Percentiles rank a stretch among this genome's conserved stretches.
Conservation (phyloP, 306 rosid genomes). For the Phaseolus lunatus region DNA sequence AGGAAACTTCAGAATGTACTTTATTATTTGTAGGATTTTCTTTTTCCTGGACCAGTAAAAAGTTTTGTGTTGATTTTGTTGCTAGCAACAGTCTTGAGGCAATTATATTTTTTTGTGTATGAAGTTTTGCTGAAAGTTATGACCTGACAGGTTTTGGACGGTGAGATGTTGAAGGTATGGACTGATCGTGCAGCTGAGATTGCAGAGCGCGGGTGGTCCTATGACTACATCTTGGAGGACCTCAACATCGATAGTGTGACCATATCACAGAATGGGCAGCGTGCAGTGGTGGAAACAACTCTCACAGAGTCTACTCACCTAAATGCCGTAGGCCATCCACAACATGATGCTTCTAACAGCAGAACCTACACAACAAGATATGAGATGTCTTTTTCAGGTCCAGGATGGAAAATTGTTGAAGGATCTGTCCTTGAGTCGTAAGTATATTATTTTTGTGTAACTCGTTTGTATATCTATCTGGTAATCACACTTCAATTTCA, state of each 20-base stretch:
- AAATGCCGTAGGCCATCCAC: slow-evolving; percentile 71
- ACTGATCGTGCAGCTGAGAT: slow-evolving; percentile 87
- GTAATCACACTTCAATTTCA: slow-evolving; percentile 36
- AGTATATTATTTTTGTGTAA: slow-evolving; percentile 32
- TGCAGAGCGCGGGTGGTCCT: slow-evolving; percentile 87
- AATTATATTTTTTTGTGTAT: slow-evolving; percentile 17
- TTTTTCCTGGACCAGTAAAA: slow-evolving; percentile 14
- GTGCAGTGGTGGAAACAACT: slow-evolving; percentile 94
- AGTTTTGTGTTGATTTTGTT: slow-evolving; percentile 14
- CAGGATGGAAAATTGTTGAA: slow-evolving; percentile 90
- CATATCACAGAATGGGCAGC: slow-evolving; percentile 74
- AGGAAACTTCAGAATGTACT: slow-evolving; percentile 31
- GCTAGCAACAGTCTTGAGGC: slow-evolving; percentile 5
- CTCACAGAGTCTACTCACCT: slow-evolving; percentile 74
- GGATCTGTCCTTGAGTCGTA: slow-evolving; percentile 91
- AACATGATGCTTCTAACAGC: slow-evolving; percentile 71
- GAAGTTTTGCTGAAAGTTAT: slow-evolving; percentile 40
- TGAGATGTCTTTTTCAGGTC: slow-evolving; percentile 69
- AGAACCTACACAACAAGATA: slow-evolving; percentile 89
- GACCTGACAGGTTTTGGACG: slow-evolving; percentile 77
- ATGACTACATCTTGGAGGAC: slow-evolving; percentile 70
- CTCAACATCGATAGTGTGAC: slow-evolving; percentile 88
- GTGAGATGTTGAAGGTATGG: slow-evolving; percentile 97
- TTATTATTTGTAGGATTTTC: not conserved
- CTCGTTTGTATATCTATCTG: slow-evolving; percentile 27